Conservation (phyloP, 495 filamentous ascomycete species). For the Usnea hakonensis region DNA sequence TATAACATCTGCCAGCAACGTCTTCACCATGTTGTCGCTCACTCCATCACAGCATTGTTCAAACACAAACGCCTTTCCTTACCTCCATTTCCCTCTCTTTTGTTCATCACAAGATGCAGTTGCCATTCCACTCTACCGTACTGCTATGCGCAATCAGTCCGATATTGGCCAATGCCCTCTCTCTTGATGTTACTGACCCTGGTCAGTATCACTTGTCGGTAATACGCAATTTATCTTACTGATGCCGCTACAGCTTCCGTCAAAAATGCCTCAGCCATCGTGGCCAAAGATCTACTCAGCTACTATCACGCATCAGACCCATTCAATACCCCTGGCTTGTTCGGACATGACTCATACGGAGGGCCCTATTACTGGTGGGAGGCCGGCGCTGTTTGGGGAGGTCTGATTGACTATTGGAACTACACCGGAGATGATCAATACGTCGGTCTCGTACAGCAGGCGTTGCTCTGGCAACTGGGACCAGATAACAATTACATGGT, state of each 20-base stretch:
- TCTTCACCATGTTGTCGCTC: background rate
- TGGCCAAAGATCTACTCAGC: slow-evolving; percentile 56
- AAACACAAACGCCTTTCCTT: background rate
- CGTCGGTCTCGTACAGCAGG: slow-evolving; percentile 53
- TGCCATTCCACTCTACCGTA: background rate
- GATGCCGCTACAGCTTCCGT: slow-evolving; percentile 42
- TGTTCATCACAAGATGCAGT: background rate
- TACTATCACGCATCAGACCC: slow-evolving; percentile 57
- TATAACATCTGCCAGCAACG: background rate
- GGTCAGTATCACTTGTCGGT: background rate
- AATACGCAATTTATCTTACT: background rate
- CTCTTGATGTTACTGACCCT: background rate
- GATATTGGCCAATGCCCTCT: background rate
- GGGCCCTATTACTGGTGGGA: slow-evolving; percentile 63
- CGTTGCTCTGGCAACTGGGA: slow-evolving; percentile 64
- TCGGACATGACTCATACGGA: slow-evolving; percentile 55
- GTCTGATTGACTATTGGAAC: slow-evolving; percentile 70
- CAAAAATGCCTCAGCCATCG: slow-evolving; percentile 49
- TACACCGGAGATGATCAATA: slow-evolving; percentile 64
- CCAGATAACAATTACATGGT: slow-evolving; percentile 59
- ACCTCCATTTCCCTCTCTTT: background rate
- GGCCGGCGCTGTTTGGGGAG: slow-evolving; percentile 65
- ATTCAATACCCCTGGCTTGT: slow-evolving; percentile 56
- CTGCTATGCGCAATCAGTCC: background rate
- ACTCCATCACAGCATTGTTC: background rate